These are phyloP conservation scores for Corchorus olitorius DNA, from an alignment of 345 rosid species.

Conservation along the genomic window DNA sequence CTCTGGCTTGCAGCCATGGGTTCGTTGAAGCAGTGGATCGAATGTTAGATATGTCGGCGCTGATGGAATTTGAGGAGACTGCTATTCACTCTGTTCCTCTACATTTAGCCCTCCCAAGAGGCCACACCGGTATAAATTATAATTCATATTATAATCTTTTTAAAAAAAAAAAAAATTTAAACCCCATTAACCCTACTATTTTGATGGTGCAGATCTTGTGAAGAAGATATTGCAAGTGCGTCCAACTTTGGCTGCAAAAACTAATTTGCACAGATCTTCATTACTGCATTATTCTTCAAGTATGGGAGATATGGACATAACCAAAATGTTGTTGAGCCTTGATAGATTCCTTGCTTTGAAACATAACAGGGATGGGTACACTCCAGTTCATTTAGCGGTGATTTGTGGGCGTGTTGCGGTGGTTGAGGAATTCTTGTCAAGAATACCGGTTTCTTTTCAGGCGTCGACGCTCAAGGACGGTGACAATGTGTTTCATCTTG, in stretches of 20 bases:
- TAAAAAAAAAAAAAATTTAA: too few relatives aligned
- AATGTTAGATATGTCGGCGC: slow-evolving; percentile 20
- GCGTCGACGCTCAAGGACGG: slow-evolving; percentile 3
- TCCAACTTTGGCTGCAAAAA: slow-evolving; percentile 13
- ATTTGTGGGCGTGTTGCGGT: neutral
- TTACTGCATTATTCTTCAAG: slow-evolving; percentile 18
- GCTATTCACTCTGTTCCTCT: slow-evolving; percentile 28
- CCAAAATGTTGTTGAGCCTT: slow-evolving; percentile 1
- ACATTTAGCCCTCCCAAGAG: slow-evolving; percentile 37
- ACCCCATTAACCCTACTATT: slow-evolving; percentile 8
- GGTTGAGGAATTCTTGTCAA: slow-evolving; percentile 10
- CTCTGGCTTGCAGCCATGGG: slow-evolving; percentile 36
- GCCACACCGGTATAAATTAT: slow-evolving; percentile 39
- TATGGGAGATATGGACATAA: slow-evolving; percentile 2
- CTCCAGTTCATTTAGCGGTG: slow-evolving; percentile 17
- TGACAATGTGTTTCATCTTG: slow-evolving; percentile 21
- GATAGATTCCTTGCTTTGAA: slow-evolving; percentile 1
- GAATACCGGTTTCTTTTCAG: neutral
- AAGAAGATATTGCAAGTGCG: neutral
- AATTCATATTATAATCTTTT: slow-evolving; percentile 37
- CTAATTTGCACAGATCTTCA: slow-evolving; percentile 4
- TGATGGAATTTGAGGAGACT: slow-evolving; percentile 35
- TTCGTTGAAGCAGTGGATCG: slow-evolving; percentile 23
- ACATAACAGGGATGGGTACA: slow-evolving; percentile 6
- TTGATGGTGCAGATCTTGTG: slow-evolving; percentile 32